These are phyloP conservation scores for Yamadazyma paraphyllophila DNA, from an alignment of 805 yeast species.

Conservation along the genomic window DNA sequence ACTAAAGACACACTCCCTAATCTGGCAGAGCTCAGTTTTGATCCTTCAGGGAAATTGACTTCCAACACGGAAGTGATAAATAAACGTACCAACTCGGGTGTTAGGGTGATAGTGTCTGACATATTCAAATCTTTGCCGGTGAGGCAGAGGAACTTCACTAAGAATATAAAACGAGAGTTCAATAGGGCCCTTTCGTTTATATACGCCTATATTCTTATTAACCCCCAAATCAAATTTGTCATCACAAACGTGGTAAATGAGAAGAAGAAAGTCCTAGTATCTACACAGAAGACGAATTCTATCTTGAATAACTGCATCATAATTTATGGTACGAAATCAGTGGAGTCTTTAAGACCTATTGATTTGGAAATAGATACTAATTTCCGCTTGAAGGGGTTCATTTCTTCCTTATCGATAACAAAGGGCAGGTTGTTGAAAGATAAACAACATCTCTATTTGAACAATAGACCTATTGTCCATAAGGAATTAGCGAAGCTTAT, in stretches of 20 bases:
- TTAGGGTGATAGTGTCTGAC: slow-evolving; percentile 55
- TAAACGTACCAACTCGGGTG: slow-evolving; percentile 54
- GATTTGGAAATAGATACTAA: slow-evolving; percentile 30
- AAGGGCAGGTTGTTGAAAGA: slow-evolving; percentile 63
- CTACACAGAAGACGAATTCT: slow-evolving; percentile 51
- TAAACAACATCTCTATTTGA: slow-evolving; percentile 72
- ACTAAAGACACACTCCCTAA: slow-evolving; percentile 47
- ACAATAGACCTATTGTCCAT: slow-evolving; percentile 69
- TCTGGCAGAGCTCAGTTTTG: slow-evolving; percentile 57
- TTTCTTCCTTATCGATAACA: slow-evolving; percentile 80
- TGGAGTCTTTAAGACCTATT: slow-evolving; percentile 55
- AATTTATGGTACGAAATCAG: slow-evolving; percentile 68
- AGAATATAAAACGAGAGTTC: slow-evolving; percentile 69
- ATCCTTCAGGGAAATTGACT: slow-evolving; percentile 50
- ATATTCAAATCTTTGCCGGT: slow-evolving; percentile 78
- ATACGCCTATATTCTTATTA: slow-evolving; percentile 66
- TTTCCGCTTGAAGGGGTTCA: slow-evolving; percentile 52
- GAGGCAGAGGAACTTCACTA: slow-evolving; percentile 67
- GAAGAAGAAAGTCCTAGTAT: slow-evolving; percentile 53
- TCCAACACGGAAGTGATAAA: slow-evolving; percentile 37
- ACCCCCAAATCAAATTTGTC: slow-evolving; percentile 55
- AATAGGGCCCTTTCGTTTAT: slow-evolving; percentile 60
- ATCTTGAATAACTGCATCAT: slow-evolving; percentile 54
- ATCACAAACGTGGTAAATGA: slow-evolving; percentile 44
- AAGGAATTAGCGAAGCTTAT: slow-evolving; percentile 55